Base-by-base conservation (phyloP, 257 asterid genomes). In the Solanum clarkiae region DNA sequence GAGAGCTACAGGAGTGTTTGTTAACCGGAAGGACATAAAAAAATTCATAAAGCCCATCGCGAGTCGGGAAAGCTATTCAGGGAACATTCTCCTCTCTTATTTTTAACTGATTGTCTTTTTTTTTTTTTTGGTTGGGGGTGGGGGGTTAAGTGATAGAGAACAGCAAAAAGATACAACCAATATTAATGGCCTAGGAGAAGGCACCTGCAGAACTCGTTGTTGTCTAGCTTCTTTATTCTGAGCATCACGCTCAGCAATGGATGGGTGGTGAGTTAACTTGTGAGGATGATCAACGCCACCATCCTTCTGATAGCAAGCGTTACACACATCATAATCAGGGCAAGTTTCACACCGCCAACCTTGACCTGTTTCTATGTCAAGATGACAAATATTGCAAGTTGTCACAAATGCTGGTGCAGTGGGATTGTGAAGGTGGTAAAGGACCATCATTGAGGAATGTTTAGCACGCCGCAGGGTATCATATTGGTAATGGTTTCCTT, bases 271-370 rank as follows among this genome's bases (percentile, higher is more conserved):
- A 51, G 96, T 95, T 86, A 97, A 91, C 71, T 89, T 91, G 90
- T 97, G 99, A 88, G 98, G 98, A 91, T 97, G 99, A 82, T 91
- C 92, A 68, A 86, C 70, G 69, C 96, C 98, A 59, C 94, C 99
- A 83, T 93, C 95, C 91, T 94, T 97, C 84, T 92, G 92, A 89
- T 92, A 97, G 88, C 98, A 95, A 84, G 96, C 87, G 88, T 91
- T 92, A 87, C 99, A 97, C 24, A 97, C 91, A 65, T 95, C 99
- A 87, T 97, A 97, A 65, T 97, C 99, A 0, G 98, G 97, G 89
- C 99, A 97, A 16, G 91, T 91, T 91, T 95, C 99, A 84, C 99
- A 97, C 55, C 95, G 98, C 99, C 98, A 97, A 74, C 98, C 99
- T 87, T 95, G 98, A 74, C 99, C 99, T 81, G 98, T 90, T 87